Evolutionary conservation across 257 asterid genomes (phyloP).

Genomic region (Hygrophila difformis): DNA sequence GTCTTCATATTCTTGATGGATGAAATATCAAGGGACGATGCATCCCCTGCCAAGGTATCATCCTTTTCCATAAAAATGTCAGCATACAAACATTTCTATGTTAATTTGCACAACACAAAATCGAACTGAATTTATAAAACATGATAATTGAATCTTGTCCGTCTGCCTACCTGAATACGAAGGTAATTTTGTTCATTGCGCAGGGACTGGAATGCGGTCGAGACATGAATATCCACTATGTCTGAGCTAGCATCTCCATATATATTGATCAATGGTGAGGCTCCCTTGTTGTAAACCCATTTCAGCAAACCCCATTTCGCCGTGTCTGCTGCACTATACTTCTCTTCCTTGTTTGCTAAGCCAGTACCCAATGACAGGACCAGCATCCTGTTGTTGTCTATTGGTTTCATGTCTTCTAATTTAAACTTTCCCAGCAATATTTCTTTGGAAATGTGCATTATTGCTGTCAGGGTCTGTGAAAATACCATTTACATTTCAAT

Average conservation of each 20-base stretch:
- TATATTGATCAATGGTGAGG: constrained; percentile 34
- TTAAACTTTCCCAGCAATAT: constrained; percentile 35
- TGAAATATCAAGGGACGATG: constrained; percentile 43
- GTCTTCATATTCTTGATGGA: constrained; percentile 31
- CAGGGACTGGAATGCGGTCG: constrained; percentile 42
- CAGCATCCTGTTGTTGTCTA: constrained; percentile 31
- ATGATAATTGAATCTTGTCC: not conserved
- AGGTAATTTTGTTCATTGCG: constrained; percentile 34
- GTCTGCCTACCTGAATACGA: constrained; percentile 42
- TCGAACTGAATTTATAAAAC: no score
- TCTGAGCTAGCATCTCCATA: constrained; percentile 36
- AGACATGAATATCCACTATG: constrained; percentile 60
- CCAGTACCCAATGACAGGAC: constrained; percentile 50
- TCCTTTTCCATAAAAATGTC: constrained; percentile 20
- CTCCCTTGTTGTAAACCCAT: constrained; percentile 41
- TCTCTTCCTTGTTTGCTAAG: constrained; percentile 28
- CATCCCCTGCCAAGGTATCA: constrained; percentile 35
- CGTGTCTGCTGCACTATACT: constrained; percentile 28
- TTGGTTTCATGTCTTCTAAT: constrained; percentile 19
- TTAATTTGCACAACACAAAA: no score
- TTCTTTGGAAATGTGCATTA: constrained; percentile 38
- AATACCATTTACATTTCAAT: no score
- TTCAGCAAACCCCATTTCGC: constrained; percentile 38
- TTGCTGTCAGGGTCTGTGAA: constrained; percentile 40
- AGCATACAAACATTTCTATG: no score